phyloP scores from a whole-genome alignment of 2,329 filamentous ascomycete genomes.

The Coniochaeta sp. region DNA sequence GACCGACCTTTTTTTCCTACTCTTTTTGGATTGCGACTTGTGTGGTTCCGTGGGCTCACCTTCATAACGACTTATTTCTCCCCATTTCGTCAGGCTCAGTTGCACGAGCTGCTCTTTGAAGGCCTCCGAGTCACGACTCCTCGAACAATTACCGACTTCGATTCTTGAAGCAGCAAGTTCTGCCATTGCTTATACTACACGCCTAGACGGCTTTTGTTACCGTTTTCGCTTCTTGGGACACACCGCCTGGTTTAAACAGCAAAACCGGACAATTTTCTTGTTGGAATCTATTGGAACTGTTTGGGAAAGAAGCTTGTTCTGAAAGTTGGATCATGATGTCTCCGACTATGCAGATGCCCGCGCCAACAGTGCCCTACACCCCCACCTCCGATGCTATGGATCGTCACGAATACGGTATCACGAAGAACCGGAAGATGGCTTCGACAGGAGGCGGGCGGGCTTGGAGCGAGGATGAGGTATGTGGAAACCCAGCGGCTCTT shows the following conservation, averaged over 20 bases:
- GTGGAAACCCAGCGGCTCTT: slow-evolving; percentile 13
- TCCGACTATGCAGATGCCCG: slow-evolving; percentile 38
- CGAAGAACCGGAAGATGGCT: slow-evolving; percentile 59
- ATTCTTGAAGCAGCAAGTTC: slow-evolving; percentile 37
- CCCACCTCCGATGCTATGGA: slow-evolving; percentile 46
- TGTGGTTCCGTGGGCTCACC: background rate
- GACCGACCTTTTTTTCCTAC: background rate
- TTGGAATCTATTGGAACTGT: background rate
- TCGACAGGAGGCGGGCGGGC: slow-evolving; percentile 70
- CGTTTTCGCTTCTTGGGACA: slow-evolving; percentile 27
- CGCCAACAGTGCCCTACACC: slow-evolving; percentile 36
- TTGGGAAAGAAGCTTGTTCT: background rate
- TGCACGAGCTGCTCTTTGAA: background rate
- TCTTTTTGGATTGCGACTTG: background rate
- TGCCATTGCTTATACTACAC: slow-evolving; percentile 16
- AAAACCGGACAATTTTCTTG: slow-evolving; percentile 2
- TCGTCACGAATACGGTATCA: slow-evolving; percentile 51
- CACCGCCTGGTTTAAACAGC: slow-evolving; percentile 22
- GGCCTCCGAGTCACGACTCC: background rate
- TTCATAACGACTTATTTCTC: too few species aligned
- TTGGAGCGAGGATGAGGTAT: slow-evolving; percentile 81
- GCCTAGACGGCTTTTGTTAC: background rate
- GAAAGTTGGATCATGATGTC: slow-evolving; percentile 32
- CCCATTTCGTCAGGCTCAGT: too few species aligned
- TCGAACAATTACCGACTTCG: slow-evolving; percentile 17